These are phyloP conservation scores for Torrubiellomyces zombiae DNA, from an alignment of 2,329 filamentous ascomycete genomes.

Conservation along the genomic window DNA sequence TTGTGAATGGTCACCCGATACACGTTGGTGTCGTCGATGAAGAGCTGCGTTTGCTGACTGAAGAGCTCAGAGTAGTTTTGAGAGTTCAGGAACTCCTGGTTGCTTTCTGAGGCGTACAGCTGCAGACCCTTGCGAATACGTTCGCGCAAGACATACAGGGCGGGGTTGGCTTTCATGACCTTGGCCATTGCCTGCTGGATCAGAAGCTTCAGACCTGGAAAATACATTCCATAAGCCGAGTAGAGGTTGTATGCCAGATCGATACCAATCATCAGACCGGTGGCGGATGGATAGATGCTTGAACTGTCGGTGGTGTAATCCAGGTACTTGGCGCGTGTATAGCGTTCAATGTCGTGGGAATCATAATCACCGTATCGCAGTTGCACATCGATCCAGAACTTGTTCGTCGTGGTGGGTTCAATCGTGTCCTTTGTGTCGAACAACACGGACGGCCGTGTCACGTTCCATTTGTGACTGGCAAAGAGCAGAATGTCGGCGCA, in stretches of 20 bases:
- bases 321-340: constrained; percentile 92
- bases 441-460: constrained; percentile 79
- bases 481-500: constrained; percentile 95
- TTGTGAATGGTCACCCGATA: constrained; percentile 99
- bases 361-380: constrained; percentile 96
- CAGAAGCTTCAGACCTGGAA: constrained; percentile 89
- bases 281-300: constrained; percentile 95
- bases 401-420: constrained; percentile 87
- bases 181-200: constrained; percentile 98
- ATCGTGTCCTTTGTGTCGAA: constrained; percentile 96
- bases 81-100: constrained; percentile 97
- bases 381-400: constrained; percentile 98
- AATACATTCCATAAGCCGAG: constrained; percentile 96
- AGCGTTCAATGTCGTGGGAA: constrained; percentile 95
- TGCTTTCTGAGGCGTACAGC: constrained; percentile 94
- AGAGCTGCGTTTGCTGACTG: constrained; percentile 96
- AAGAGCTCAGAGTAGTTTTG: constrained; percentile 99
- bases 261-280: constrained; percentile 92
- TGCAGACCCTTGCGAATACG: constrained; percentile 97
- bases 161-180: constrained; percentile 98
- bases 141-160: constrained; percentile 87
- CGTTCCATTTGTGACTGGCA: constrained; percentile 97
- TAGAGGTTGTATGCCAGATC: constrained; percentile 97
- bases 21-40: constrained; percentile 98
- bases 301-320: constrained; percentile 98